These are phyloP conservation scores for Magnusiomyces magnusii DNA, from an alignment of 1,139 yeast species.

Conservation along the genomic window DNA sequence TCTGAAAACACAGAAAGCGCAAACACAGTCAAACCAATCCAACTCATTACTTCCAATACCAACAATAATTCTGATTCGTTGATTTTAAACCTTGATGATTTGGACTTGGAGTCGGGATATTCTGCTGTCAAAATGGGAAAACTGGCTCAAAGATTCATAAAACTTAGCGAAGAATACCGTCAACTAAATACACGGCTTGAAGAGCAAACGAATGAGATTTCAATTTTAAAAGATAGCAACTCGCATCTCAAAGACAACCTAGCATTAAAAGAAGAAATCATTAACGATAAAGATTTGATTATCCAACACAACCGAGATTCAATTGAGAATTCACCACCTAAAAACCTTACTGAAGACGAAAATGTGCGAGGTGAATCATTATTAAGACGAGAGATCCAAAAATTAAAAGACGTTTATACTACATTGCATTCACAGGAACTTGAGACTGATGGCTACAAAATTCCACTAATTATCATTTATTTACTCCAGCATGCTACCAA, in stretches of 20 bases:
- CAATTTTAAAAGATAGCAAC: not conserved
- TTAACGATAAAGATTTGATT: not conserved
- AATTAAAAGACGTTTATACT: not conserved
- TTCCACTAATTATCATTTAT: not conserved
- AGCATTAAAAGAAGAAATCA: not conserved
- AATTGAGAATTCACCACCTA: not conserved
- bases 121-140: not conserved
- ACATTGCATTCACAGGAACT: not conserved
- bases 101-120: not conserved
- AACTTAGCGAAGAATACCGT: conserved; percentile 8
- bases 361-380: not conserved
- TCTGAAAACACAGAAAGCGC: not conserved
- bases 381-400: not conserved
- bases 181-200: conserved; percentile 8
- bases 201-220: not conserved
- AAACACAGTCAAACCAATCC: not conserved
- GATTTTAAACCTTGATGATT: not conserved
- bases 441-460: not conserved
- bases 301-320: not conserved
- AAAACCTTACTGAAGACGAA: not conserved
- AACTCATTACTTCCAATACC: not conserved
- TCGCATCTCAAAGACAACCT: not conserved
- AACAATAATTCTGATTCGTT: not conserved
- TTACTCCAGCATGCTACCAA: not conserved
- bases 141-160: not conserved